Evolutionary conservation across 2,329 filamentous ascomycete genomes (phyloP), one percentile per base, ranked within the genome.

Genomic region (Cryphonectria radicalis): DNA sequence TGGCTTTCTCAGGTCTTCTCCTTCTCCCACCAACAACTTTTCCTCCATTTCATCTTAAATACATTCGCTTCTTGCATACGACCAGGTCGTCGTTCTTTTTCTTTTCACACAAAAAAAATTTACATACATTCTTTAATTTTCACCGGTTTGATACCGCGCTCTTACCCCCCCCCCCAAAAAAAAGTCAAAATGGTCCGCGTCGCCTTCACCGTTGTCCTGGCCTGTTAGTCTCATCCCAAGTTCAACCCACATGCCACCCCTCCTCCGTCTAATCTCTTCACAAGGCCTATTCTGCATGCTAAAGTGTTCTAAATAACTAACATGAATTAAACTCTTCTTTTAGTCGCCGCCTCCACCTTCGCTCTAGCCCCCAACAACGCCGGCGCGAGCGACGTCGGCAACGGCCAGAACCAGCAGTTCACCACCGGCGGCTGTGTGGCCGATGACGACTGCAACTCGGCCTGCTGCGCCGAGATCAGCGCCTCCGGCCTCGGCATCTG

Each of bases 131-230:
- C n/a, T 37, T 43, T 37, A 59, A 43, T 70, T 25, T 13, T 40
- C 37, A 28, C 17, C n/a, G n/a, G 63, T 43, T 46, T 57, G 53
- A 67, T 19, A 67, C 53, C 67, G 5, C 63, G 69, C 68, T 79
- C 81, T 75, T 82, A 84, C 64, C 84, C 80, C 84, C 85, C 64
- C 84, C 80, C 84, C 85, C 85, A 42, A 46, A 19, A 22, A 19
- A 43, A 25, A 65, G 10, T 62, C 77, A 79, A 76, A 62, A 80
- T 80, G 78, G 77, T 80, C 72, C 77, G 77, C 76, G 75, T 77
- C 67, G 63, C 73, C 63, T 17, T 78, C 69, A 74, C 75, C 43
- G 68, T 75, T 64, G 71, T 76, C 67, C 73, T 79, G 63, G 73
- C 77, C 67, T 76, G 78, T 79, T 73, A 63, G 77, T 70, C 28